Percentiles rank a stretch among this genome's conserved stretches.
Conservation (phyloP, 805 yeast genomes). For the Saccharomyces eubayanus region DNA sequence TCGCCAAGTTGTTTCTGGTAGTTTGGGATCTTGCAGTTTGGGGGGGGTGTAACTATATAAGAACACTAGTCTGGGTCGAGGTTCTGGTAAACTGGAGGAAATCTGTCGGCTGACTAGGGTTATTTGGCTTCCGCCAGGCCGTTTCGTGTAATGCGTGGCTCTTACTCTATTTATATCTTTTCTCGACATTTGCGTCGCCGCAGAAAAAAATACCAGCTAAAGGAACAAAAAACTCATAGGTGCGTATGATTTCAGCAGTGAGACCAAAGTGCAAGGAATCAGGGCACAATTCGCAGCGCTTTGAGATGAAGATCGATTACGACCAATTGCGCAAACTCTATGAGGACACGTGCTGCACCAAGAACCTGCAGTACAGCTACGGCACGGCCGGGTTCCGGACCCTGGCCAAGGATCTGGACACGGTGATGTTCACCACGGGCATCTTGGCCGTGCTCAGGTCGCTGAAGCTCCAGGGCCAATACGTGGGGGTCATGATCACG, state of each 20-base stretch:
- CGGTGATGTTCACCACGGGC: conserved; percentile 79
- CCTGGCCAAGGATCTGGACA: conserved; percentile 59
- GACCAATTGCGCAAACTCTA: conserved; percentile 10
- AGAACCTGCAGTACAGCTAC: conserved; percentile 44
- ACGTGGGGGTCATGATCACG: conserved; percentile 93
- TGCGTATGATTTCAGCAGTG: background rate
- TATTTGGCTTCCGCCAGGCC: background rate
- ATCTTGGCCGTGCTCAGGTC: conserved; percentile 78
- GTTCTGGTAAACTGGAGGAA: no score
- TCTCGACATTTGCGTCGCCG: background rate
- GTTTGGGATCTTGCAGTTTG: no score
- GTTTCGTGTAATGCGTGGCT: background rate
- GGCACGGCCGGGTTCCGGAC: conserved; percentile 98
- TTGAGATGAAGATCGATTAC: conserved; percentile 1
- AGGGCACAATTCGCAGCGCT: background rate
- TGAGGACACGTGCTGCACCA: conserved; percentile 35
- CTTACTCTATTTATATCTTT: background rate
- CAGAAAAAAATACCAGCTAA: background rate
- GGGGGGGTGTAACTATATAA: no score
- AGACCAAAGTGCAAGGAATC: background rate
- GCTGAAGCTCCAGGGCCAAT: conserved; percentile 53
- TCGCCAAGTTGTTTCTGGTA: no score
- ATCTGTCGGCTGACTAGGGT: no score
- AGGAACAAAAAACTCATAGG: background rate
- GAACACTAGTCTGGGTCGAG: no score